A percentile compares a stretch with the other conserved stretches of the same genome.
Conservation (phyloP, 208 protist genomes). For the Eutreptiella sp. region DNA sequence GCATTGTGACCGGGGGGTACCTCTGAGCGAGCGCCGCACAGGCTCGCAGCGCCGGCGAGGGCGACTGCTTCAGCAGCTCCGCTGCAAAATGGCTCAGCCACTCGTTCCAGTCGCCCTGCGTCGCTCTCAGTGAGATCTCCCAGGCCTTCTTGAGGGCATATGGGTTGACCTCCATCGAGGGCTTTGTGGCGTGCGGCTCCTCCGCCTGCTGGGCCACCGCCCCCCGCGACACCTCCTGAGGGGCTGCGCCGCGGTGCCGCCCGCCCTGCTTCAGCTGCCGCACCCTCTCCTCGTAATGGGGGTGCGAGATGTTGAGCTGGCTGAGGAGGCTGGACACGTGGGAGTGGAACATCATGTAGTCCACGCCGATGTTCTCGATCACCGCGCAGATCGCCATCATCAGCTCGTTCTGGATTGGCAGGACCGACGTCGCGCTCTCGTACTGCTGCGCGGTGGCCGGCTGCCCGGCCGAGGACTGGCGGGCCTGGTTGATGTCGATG, state of each 20-base stretch:
- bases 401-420: neutral
- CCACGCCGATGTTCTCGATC: neutral
- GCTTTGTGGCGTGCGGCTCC: neutral
- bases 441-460: too few species aligned
- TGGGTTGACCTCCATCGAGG: conserved; percentile 49
- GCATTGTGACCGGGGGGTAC: conserved; percentile 60
- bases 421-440: too few species aligned
- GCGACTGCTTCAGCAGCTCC: conserved; percentile 71
- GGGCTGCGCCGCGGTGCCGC: neutral
- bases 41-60: conserved; percentile 64
- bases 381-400: neutral
- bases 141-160: conserved; percentile 56
- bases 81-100: conserved; percentile 75
- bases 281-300: conserved; percentile 44
- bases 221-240: too few species aligned
- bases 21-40: conserved; percentile 56
- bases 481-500: neutral
- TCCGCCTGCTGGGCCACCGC: neutral
- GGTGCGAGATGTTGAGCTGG: conserved; percentile 30
- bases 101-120: conserved; percentile 76
- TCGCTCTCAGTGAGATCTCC: conserved; percentile 55
- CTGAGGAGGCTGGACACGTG: neutral
- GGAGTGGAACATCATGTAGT: too few species aligned
- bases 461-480: too few species aligned
- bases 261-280: conserved; percentile 33